A percentile compares a stretch with the other conserved stretches of the same genome.
phyloP scores from a whole-genome alignment of 164 flowering plant species.

The Vitis cinerea region DNA sequence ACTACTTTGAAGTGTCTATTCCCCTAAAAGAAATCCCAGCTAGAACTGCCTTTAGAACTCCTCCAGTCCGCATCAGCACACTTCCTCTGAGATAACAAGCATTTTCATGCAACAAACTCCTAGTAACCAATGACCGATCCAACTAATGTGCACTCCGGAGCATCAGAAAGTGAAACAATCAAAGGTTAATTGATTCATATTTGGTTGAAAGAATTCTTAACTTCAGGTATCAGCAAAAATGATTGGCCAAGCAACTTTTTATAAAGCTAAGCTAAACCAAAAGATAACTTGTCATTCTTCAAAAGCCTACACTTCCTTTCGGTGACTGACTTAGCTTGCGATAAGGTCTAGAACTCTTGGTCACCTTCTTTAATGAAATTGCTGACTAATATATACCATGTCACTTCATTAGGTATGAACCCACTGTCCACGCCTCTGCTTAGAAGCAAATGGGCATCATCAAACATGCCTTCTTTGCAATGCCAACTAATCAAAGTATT shows the following conservation, averaged over 20 bases:
- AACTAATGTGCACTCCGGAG: too few relatives aligned
- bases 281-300: background rate
- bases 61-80: too few relatives aligned
- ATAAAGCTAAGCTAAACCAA: background rate
- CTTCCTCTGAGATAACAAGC: too few relatives aligned
- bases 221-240: background rate
- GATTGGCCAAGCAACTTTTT: background rate
- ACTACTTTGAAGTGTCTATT: too few relatives aligned
- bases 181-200: too few relatives aligned
- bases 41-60: too few relatives aligned
- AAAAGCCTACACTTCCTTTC: background rate
- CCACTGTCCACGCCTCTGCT: slow-evolving; percentile 56
- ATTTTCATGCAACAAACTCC: too few relatives aligned
- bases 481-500: slow-evolving; percentile 80
- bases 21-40: too few relatives aligned
- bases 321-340: too few relatives aligned
- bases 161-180: too few relatives aligned
- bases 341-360: slow-evolving; percentile 10
- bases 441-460: slow-evolving; percentile 63
- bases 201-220: too few relatives aligned
- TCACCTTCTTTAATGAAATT: slow-evolving; percentile 15
- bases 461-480: slow-evolving; percentile 61
- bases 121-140: too few relatives aligned
- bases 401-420: slow-evolving; percentile 56
- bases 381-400: slow-evolving; percentile 65